Percentiles rank a stretch among this genome's conserved stretches.
Conservation (phyloP, 495 filamentous ascomycete species). For the Annulohypoxylon nitens region DNA sequence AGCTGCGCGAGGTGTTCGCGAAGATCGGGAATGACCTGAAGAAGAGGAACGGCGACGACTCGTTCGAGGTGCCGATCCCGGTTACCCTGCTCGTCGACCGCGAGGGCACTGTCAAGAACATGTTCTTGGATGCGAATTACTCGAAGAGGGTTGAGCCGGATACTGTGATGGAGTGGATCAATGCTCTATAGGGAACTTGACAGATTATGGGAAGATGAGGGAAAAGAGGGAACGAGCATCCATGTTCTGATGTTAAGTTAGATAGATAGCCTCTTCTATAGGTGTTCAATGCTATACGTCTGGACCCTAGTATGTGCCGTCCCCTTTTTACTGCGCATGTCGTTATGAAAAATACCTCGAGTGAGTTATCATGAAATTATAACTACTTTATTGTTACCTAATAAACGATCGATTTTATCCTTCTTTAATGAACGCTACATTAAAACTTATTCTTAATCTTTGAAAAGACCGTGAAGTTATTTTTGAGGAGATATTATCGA, state of each 20-base stretch:
- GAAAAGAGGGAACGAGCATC: not conserved
- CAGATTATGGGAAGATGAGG: not conserved
- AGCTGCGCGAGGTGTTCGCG: not conserved
- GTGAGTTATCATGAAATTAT: too few relatives aligned
- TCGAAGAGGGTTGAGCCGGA: constrained; percentile 12
- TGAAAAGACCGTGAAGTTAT: too few relatives aligned
- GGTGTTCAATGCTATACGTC: too few relatives aligned
- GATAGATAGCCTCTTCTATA: not conserved
- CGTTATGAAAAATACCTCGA: too few relatives aligned
- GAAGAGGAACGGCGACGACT: constrained; percentile 9
- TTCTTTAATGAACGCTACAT: too few relatives aligned
- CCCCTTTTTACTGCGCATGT: too few relatives aligned
- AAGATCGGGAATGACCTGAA: constrained; percentile 1
- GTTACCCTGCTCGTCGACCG: constrained; percentile 5
- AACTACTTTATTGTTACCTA: too few relatives aligned
- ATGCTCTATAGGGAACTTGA: not conserved
- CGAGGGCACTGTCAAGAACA: constrained; percentile 1
- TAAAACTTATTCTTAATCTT: too few relatives aligned
- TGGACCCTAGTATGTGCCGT: too few relatives aligned
- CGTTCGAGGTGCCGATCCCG: constrained; percentile 3
- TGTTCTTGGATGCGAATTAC: not conserved
- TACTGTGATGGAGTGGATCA: constrained; percentile 1
- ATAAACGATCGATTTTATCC: too few relatives aligned
- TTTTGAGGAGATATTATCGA: too few relatives aligned
- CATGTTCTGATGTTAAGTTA: not conserved